Evolutionary conservation across 805 yeast species (phyloP).

Genomic region (Candida piceae): DNA sequence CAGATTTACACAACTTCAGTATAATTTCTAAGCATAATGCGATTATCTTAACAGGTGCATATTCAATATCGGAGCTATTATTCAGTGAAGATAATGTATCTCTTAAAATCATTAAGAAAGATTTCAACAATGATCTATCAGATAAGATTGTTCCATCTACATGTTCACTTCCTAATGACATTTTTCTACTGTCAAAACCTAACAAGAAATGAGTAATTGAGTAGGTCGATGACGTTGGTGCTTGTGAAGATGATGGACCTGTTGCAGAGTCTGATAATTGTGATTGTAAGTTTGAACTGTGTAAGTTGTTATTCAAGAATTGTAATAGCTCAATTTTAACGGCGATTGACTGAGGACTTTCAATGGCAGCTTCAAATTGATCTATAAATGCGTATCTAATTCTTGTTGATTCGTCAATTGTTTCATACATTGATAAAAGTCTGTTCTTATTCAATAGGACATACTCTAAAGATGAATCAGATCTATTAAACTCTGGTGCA

Average conservation of each 20-base stretch:
- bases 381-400: conserved; percentile 68
- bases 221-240: background rate
- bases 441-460: conserved; percentile 47
- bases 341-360: conserved; percentile 34
- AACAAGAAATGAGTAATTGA: conserved; percentile 68
- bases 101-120: conserved; percentile 46
- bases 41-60: conserved; percentile 54
- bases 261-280: conserved; percentile 27
- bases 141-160: conserved; percentile 50
- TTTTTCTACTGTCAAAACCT: conserved; percentile 58
- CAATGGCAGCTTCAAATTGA: conserved; percentile 49
- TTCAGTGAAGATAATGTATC: conserved; percentile 40
- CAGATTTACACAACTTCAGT: conserved; percentile 53
- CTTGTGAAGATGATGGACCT: background rate
- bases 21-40: conserved; percentile 57
- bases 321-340: conserved; percentile 56
- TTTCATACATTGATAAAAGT: conserved; percentile 63
- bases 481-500: conserved; percentile 37
- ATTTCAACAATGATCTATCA: conserved; percentile 48
- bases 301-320: conserved; percentile 49
- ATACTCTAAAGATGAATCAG: conserved; percentile 11
- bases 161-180: conserved; percentile 41
- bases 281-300: conserved; percentile 26
- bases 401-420: conserved; percentile 72
- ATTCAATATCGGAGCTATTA: conserved; percentile 36